Percentiles rank a stretch among this genome's conserved stretches.
phyloP scores from a whole-genome alignment of 73 alveolate genomes.

The Effrenium voratum region DNA sequence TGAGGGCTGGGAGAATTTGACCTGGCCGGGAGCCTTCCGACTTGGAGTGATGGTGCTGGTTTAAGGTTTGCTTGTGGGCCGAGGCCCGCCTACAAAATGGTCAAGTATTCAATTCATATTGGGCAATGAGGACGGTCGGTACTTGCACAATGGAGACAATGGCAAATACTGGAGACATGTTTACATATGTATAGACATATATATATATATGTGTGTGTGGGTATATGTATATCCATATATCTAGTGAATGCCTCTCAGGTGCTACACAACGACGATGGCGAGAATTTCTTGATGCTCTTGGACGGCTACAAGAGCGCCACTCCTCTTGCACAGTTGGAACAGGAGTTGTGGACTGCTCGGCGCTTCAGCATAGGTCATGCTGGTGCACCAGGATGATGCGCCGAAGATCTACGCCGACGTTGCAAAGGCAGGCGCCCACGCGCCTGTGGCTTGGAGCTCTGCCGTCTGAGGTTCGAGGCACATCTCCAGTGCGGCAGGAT shows the following conservation, averaged over 20 bases:
- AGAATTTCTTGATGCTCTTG: conserved; percentile 82
- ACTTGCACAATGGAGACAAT: too few species aligned
- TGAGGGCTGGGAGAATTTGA: too few species aligned
- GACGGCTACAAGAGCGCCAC: conserved; percentile 85
- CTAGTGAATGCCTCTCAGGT: not conserved
- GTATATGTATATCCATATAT: not conserved
- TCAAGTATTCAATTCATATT: too few species aligned
- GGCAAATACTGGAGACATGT: too few species aligned
- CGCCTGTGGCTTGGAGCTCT: not conserved
- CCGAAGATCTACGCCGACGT: conserved; percentile 71
- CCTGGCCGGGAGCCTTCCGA: too few species aligned
- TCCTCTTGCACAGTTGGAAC: not conserved
- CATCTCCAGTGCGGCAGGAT: conserved; percentile 82
- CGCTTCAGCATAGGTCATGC: conserved; percentile 66
- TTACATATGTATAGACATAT: too few species aligned
- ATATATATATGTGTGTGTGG: too few species aligned
- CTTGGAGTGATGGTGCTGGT: too few species aligned
- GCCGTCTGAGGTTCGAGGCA: conserved; percentile 38
- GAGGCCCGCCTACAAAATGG: too few species aligned
- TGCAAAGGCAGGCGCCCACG: conserved; percentile 38
- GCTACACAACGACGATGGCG: conserved; percentile 90
- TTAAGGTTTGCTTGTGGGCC: too few species aligned
- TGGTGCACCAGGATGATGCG: conserved; percentile 93
- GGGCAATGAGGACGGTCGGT: too few species aligned
- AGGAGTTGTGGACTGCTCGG: not conserved